Evolutionary conservation across 1,284 basidiomycete genomes (phyloP), one percentile per base, ranked within the genome.

Genomic region (Trametes hirsuta): DNA sequence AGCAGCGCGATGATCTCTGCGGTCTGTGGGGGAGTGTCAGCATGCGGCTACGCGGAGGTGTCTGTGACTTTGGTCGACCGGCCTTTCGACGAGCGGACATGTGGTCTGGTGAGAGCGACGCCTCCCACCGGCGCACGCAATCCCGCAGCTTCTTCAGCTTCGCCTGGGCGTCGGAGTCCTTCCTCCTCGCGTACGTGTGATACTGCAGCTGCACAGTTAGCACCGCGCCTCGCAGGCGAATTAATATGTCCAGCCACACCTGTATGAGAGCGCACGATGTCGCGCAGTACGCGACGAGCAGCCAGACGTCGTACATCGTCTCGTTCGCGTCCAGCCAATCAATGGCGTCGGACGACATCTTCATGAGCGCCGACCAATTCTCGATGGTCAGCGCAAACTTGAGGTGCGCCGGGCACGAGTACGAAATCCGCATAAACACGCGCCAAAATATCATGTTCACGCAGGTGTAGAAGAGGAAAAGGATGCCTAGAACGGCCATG

Each of bases 391-490:
- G 79, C 30, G 84, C 83, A 69, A 97, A 92, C 70, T 89, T 93
- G 70, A 97, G 84, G 73, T 94, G 94, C 11, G 84, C 84, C 14
- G 93, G 94, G 72, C 88, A 93, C 30, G 85, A 84, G 75, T 96
- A 95, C 61, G 91, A 93, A 73, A 97, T 93, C 55, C 95, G 86
- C 91, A 97, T 95, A 79, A 97, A 97, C 18, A 96, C 91, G 55
- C 93, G 87, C 91, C 91, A 95, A 77, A 95, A 93, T 73, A 93
- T 88, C 87, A 93, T 92, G 69, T 88, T 88, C 44, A 96, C 87
- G 67, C 91, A 92, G n/a, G 90, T 85, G 72, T 93, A 94, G 49
- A 93, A 80, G 56, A 97, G 75, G 74, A 95, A 93, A 24, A 98
- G 79, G 56, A 96, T 79, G 36, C 94, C 95, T 90, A 68, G 39